Evolutionary conservation across 768 basidiomycete genomes (phyloP).

Genomic region (Scleroderma bovista): DNA sequence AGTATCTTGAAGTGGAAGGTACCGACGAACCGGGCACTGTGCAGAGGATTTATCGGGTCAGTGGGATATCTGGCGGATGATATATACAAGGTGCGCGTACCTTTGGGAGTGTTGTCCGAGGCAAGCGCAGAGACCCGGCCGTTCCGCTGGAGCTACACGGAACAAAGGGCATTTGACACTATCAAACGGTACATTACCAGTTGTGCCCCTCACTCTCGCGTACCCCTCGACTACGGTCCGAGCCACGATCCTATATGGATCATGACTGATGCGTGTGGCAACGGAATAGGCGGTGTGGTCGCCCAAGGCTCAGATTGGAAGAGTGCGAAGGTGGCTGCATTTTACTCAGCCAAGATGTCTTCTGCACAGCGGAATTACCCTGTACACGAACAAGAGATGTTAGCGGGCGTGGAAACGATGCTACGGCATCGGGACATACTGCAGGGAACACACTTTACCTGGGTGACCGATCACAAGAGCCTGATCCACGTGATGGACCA

Average conservation of each 20-base stretch:
- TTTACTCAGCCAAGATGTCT: constrained; percentile 24
- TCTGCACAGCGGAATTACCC: constrained; percentile 34
- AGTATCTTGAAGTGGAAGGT: constrained; percentile 17
- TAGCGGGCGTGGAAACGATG: constrained; percentile 33
- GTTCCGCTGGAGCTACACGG: constrained; percentile 13
- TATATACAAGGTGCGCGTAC: not conserved
- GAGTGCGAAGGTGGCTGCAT: not conserved
- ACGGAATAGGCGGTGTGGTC: too few species aligned
- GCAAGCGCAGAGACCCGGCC: not conserved
- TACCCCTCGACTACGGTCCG: too few species aligned
- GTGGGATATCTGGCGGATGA: constrained; percentile 11
- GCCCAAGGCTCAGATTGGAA: not conserved
- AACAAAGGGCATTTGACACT: constrained; percentile 15
- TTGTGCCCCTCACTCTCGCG: not conserved
- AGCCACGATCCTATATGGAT: too few species aligned
- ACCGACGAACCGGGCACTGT: too few species aligned
- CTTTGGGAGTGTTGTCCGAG: not conserved
- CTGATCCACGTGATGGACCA: too few species aligned
- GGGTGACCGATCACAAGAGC: too few species aligned
- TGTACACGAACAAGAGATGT: constrained; percentile 34
- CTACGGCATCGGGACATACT: constrained; percentile 24
- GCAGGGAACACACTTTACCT: constrained; percentile 19
- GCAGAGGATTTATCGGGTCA: too few species aligned
- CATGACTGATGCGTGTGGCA: too few species aligned
- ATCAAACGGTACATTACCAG: constrained; percentile 6